Base-by-base conservation (phyloP, 768 basidiomycete species). In the Coprinopsis sp. region DNA sequence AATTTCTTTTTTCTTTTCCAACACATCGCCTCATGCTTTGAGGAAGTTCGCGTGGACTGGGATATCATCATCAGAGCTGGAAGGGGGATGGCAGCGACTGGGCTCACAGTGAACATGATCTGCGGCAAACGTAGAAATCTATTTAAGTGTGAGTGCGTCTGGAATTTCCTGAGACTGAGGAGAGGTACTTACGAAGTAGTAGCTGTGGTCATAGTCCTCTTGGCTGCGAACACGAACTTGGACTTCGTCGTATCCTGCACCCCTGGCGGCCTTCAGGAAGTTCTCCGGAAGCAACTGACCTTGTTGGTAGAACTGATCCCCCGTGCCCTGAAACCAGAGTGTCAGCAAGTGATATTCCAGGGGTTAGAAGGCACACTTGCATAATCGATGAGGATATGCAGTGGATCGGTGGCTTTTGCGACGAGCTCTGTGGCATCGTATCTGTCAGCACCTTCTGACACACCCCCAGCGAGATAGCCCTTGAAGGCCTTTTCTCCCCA, bases 401-500 rank as follows among this genome's bases (percentile, higher is more conserved):
- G 71, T 1, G 84, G 76, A 8, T 78, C 81, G 43, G 73, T 78
- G 46, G 67, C 66, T 58, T 70, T 77, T 30, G 75, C 59, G 41
- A 99, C 80, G 49, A 98, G 77, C 56, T 84, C 81, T 6, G 90
- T 89, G 16, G 96, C 88, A 61, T 98, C 96, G 58, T 94, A 90
- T 47, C 63, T 66, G 22, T 60, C 66, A 48, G 75, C 76, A 4
- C 85, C 95, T 66, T 96, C 92, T 48, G 82, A 73, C 36, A 82
- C 52, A 18, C 91, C 87, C 27, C 83, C 84, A 38, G 76, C 66
- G 19, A 97, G 77, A 67, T 95, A 97, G 13, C 91, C 90, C 2
- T 57, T 60, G 69, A 98, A 96, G 2, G 92, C 94, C 61, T 93
- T 95, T 59, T 84, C 72, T 19, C 95, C 95, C 95, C 95, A 97